Evolutionary conservation across 257 asterid species (phyloP).

Genomic region (Anisodus tanguticus): DNA sequence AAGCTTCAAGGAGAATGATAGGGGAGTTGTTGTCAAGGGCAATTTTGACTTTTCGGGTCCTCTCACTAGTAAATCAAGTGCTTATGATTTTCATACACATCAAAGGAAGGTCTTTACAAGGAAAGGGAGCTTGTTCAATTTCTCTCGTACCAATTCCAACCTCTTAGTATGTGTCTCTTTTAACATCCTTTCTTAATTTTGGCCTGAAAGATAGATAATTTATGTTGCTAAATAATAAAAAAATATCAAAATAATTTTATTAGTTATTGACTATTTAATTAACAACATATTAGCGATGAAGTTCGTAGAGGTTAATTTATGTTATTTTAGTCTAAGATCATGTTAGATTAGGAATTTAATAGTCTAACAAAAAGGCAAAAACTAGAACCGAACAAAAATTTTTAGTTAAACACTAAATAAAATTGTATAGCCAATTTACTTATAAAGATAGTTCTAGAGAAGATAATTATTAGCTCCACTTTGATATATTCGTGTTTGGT

Average conservation of each 20-base stretch:
- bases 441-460: no score
- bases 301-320: no score
- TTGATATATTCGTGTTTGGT: background rate
- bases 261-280: no score
- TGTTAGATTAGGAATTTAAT: no score
- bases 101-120: conserved; percentile 48
- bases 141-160: conserved; percentile 51
- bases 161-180: conserved; percentile 47
- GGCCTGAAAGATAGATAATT: background rate
- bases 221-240: no score
- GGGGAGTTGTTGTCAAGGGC: conserved; percentile 29
- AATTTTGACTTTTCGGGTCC: conserved; percentile 38
- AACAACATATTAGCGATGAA: no score
- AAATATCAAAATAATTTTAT: no score
- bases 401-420: no score
- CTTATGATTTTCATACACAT: conserved; percentile 21
- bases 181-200: background rate
- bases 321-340: no score
- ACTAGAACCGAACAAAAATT: no score
- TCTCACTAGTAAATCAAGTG: conserved; percentile 36
- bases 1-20: conserved; percentile 47
- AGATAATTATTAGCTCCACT: no score
- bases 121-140: conserved; percentile 51
- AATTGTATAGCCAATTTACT: no score
- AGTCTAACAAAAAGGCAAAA: background rate